Evolutionary conservation across 2,329 filamentous ascomycete species (phyloP).

Genomic region (Dactylellina drechsleri): DNA sequence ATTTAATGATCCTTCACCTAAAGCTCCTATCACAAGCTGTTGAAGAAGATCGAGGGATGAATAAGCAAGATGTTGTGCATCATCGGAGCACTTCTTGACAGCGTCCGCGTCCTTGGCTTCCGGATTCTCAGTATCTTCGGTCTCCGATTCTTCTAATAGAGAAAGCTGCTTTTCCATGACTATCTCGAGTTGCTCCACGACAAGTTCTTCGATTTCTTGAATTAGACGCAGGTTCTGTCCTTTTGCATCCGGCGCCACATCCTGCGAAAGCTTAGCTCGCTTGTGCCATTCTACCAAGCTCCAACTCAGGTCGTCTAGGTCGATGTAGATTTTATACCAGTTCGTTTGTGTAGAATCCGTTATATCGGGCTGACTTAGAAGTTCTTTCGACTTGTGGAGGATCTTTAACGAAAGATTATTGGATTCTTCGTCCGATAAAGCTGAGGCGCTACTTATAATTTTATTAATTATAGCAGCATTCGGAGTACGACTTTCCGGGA

Average conservation of each 20-base stretch:
- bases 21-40: conserved; percentile 48
- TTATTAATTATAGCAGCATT: conserved; percentile 53
- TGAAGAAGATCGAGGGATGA: conserved; percentile 53
- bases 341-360: conserved; percentile 47
- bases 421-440: conserved; percentile 42
- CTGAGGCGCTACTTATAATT: conserved; percentile 48
- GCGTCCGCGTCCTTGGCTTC: conserved; percentile 43
- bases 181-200: conserved; percentile 51
- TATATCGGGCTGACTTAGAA: conserved; percentile 52
- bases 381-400: conserved; percentile 48
- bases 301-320: conserved; percentile 52
- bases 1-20: conserved; percentile 46
- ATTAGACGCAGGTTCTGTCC: conserved; percentile 44
- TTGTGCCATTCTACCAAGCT: conserved; percentile 54
- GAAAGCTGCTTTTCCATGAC: conserved; percentile 48
- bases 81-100: conserved; percentile 46
- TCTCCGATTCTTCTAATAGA: conserved; percentile 44
- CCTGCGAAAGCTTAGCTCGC: conserved; percentile 42
- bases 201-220: conserved; percentile 52
- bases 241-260: conserved; percentile 47
- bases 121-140: conserved; percentile 58
- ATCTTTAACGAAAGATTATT: conserved; percentile 42
- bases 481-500: conserved; percentile 51
- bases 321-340: conserved; percentile 54
- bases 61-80: conserved; percentile 53